Percentiles rank a stretch among this genome's conserved stretches.
phyloP scores from a whole-genome alignment of 176 grass and related monocot genomes.

The Guadua angustifolia region DNA sequence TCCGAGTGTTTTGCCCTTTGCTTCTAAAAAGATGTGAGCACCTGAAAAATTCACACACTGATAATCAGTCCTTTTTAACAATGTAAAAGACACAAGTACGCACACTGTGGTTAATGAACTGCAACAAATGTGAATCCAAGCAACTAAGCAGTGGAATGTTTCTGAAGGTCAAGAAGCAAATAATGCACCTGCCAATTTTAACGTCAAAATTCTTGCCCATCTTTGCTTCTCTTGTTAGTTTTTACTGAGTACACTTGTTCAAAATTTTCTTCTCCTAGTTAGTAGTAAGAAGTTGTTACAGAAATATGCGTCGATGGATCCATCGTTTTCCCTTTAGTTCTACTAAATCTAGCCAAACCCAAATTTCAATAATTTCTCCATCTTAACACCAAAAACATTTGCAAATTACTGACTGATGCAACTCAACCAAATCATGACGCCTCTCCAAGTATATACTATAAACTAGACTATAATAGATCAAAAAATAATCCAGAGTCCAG shows the following conservation, averaged over 20 bases:
- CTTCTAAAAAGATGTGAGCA: neutral
- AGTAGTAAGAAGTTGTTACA: neutral
- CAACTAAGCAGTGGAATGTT: neutral
- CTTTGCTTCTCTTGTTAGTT: neutral
- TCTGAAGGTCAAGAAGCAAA: conserved; percentile 9
- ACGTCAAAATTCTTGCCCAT: neutral
- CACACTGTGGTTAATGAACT: neutral
- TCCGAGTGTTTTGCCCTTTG: no score
- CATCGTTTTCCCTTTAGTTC: neutral
- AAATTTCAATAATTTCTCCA: neutral
- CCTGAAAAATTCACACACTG: neutral
- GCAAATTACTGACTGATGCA: neutral
- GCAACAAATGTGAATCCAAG: neutral
- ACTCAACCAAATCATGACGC: conserved; percentile 9
- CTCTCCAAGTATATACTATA: neutral
- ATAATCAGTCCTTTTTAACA: neutral
- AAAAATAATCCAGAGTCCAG: neutral
- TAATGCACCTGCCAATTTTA: neutral
- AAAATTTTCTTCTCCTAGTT: conserved; percentile 7
- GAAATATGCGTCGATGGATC: neutral
- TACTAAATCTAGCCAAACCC: conserved; percentile 1
- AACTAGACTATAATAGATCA: neutral
- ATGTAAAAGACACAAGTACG: neutral
- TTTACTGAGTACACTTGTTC: conserved; percentile 12
- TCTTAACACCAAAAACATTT: neutral